phyloP scores from a whole-genome alignment of 495 filamentous ascomycete species.

The Neurospora hispaniola region DNA sequence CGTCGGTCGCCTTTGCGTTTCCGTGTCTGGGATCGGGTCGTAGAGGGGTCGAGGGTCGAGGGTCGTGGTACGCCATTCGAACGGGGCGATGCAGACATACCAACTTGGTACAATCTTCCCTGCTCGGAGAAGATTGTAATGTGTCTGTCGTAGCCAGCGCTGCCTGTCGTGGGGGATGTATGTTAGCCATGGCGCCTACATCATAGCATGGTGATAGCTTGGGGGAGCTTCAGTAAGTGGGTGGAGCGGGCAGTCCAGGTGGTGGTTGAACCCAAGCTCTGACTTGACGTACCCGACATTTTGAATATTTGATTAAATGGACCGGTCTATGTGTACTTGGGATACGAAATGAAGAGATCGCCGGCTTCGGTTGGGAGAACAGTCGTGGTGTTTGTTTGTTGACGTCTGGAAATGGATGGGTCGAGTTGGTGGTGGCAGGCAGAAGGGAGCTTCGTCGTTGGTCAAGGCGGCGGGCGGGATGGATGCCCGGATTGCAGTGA shows the following conservation, averaged over 20 bases:
- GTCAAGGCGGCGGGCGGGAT: slow-evolving; percentile 1
- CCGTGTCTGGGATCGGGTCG: background rate
- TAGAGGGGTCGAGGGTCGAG: slow-evolving; percentile 1
- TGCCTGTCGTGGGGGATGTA: slow-evolving; percentile 45
- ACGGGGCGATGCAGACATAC: slow-evolving; percentile 44
- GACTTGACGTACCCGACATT: slow-evolving; percentile 33
- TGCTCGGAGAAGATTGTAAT: slow-evolving; percentile 99
- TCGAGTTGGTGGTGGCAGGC: slow-evolving; percentile 9
- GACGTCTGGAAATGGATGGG: slow-evolving; percentile 3
- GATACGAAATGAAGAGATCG: background rate
- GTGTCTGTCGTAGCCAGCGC: slow-evolving; percentile 93
- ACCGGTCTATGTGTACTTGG: background rate
- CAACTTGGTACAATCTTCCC: slow-evolving; percentile 97
- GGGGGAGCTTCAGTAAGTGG: slow-evolving; percentile 4
- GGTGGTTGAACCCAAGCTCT: slow-evolving; percentile 12
- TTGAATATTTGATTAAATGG: slow-evolving; percentile 19
- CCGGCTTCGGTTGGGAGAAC: background rate
- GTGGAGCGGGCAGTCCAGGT: slow-evolving; percentile 13
- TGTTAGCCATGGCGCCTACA: slow-evolving; percentile 14
- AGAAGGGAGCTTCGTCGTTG: slow-evolving; percentile 23
- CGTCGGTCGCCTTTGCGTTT: background rate
- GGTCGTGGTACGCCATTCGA: background rate
- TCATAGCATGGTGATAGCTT: background rate
- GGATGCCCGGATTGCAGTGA: background rate
- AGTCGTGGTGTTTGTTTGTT: slow-evolving; percentile 1